Base-by-base conservation (phyloP, 306 rosid genomes). In the Vigna hirtella region DNA sequence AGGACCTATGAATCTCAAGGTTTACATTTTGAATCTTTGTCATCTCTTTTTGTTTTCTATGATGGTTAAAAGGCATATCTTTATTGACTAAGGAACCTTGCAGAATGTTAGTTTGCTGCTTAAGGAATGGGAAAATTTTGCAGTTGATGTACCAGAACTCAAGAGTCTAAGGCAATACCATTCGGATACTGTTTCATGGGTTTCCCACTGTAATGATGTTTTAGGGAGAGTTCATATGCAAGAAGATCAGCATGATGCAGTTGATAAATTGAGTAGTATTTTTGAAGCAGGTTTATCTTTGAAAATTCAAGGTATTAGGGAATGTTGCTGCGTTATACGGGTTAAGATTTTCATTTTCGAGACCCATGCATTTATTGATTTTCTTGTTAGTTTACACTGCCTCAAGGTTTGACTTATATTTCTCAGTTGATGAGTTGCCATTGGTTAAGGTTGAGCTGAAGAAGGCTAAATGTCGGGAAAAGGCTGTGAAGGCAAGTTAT, bases 351-450 rank as follows among this genome's bases (percentile, higher is more conserved):
- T 66, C 22, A 24, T 72, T 49, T 74, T 66, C 55, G 24, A 62
- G 47, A 52, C 40, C 81, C 34, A 5, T 74, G 75, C 66, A 52
- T 56, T 78, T 83, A 62, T 81, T 30, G 26, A 20, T 81, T 57
- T 28, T 53, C 16, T 28, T 49, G 55, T 82, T 66, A 70, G 78
- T 62, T 80, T 88, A 13, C 53, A 57, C 47, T 55, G 34, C 58
- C 57, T 69, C 62, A 64, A 63, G 66, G 22, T 80, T 78, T 65
- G 49, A 79, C 78, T 87, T 80, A 82, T 67, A 66, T 81, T 83
- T 49, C 82, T 70, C 90, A 95, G 99, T 95, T 86, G 93, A 95
- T 61, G 96, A 88, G 78, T 85, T 92, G 70, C 89, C 97, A 56
- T 48, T 87, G 24, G 92, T 88, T 52, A 87, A 88, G 90, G 76